Base-by-base conservation (phyloP, 169 alveolate genomes). In the Babesia sp. region DNA sequence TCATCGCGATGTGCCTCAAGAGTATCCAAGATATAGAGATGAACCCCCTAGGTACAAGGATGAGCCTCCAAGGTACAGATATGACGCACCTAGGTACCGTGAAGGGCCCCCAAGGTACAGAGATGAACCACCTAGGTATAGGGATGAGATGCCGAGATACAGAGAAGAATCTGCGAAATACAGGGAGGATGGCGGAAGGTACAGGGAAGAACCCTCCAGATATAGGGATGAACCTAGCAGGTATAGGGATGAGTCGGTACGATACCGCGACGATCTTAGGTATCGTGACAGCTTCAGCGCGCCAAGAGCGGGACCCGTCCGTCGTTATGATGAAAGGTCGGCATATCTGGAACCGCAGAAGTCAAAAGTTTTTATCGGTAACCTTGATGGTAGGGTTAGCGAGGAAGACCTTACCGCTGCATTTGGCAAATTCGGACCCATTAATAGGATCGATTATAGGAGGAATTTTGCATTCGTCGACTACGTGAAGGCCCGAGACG, bases 401-500 rank as follows among this genome's bases (percentile, higher is more conserved):
- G 94, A 90, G 84, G 94, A 91, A 37, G 95, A 91, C 44, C 63
- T 91, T 60, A 91, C 85, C 28, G 71, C 78, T 41, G 87, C 82
- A 59, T 91, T 91, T 72, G 46, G 85, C 3, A 77, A 86, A 44
- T 91, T 82, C 72, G 95, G 95, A 1, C 92, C 84, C 26, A 90
- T 91, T 29, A 83, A 81, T 26, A 87, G 79, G 22, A 78, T 90
- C 37, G 94, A 91, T 39, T 87, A 87, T 64, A 83, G 92, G 81
- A 78, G 89, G 63, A 90, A 90, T 50, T 91, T 91, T 63, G 93
- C 94, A 31, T 91, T 91, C 77, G 86, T 91, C 22, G 95, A 91
- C 46, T 91, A 87, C 58, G 90, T 59, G 18, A 77, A 83, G 37
- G 20, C 59, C 26, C 34, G 73, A n/a, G 86, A 84, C 54, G 93